Evolutionary conservation across 805 yeast genomes (phyloP).

Genomic region (Diddensiella santjacobensis): DNA sequence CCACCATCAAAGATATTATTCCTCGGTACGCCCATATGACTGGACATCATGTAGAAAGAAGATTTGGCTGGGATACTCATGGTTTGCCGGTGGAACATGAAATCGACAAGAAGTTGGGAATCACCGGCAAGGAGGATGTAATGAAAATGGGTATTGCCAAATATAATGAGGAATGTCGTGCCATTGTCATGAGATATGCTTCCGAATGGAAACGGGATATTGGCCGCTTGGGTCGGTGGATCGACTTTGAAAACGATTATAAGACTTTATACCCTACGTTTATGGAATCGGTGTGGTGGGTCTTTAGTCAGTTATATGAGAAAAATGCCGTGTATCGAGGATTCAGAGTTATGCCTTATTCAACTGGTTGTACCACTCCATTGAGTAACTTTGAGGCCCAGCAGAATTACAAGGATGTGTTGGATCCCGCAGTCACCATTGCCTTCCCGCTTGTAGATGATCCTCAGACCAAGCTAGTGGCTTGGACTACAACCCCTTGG

Average conservation of each 20-base stretch:
- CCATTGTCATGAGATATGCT: conserved; percentile 97
- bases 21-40: conserved; percentile 98
- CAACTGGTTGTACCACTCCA: conserved; percentile 96
- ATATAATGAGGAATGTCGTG: conserved; percentile 91
- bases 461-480: conserved; percentile 79
- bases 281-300: conserved; percentile 99
- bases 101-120: conserved; percentile 94
- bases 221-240: conserved; percentile 97
- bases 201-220: conserved; percentile 91
- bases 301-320: conserved; percentile 79
- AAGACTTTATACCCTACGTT: conserved; percentile 92
- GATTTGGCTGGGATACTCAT: conserved; percentile 99
- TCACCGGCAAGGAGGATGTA: conserved; percentile 91
- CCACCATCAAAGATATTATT: conserved; percentile 94
- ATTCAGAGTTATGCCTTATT: conserved; percentile 96
- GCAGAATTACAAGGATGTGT: conserved; percentile 94
- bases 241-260: conserved; percentile 97
- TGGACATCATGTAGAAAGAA: conserved; percentile 91
- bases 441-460: conserved; percentile 81
- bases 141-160: conserved; percentile 90
- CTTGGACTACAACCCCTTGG: conserved; percentile 99
- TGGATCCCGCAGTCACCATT: conserved; percentile 93
- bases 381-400: conserved; percentile 97
- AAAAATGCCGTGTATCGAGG: conserved; percentile 93
- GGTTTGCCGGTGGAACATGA: conserved; percentile 98